A percentile compares a stretch with the other conserved stretches of the same genome.
Conservation (phyloP, 805 yeast species). For the Zygotorulaspora florentina region DNA sequence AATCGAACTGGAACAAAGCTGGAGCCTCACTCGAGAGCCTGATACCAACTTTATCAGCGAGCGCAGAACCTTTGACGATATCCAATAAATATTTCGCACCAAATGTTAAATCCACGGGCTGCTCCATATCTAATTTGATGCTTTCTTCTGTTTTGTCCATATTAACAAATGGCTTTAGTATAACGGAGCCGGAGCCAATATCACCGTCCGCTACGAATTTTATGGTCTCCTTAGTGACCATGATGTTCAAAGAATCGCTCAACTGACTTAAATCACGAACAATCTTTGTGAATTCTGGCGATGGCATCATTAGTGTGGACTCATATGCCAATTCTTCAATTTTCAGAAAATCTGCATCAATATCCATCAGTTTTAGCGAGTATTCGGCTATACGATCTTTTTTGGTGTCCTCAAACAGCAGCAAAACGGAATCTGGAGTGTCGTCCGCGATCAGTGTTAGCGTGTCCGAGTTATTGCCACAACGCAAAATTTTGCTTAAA, state of each 20-base stretch:
- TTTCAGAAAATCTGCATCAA: slow-evolving; percentile 88
- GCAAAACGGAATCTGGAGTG: slow-evolving; percentile 68
- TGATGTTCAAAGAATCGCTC: slow-evolving; percentile 80
- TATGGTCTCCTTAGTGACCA: slow-evolving; percentile 88
- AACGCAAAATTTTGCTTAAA: slow-evolving; percentile 80
- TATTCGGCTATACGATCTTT: slow-evolving; percentile 92
- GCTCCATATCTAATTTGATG: slow-evolving; percentile 70
- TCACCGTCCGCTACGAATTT: slow-evolving; percentile 90
- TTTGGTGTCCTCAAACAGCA: slow-evolving; percentile 86
- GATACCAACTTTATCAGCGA: slow-evolving; percentile 72
- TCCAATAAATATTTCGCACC: slow-evolving; percentile 89
- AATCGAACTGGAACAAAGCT: slow-evolving; percentile 86
- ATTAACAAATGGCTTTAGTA: slow-evolving; percentile 78
- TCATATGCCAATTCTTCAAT: slow-evolving; percentile 94
- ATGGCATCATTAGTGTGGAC: slow-evolving; percentile 80
- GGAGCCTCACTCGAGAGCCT: slow-evolving; percentile 90
- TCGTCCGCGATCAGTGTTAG: slow-evolving; percentile 89
- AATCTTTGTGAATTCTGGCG: slow-evolving; percentile 81
- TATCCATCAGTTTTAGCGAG: slow-evolving; percentile 88
- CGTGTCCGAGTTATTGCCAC: slow-evolving; percentile 87
- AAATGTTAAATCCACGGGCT: slow-evolving; percentile 83
- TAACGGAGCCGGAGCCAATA: slow-evolving; percentile 80
- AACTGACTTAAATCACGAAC: slow-evolving; percentile 83
- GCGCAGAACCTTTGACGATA: slow-evolving; percentile 84
- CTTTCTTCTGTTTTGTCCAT: slow-evolving; percentile 75